A percentile compares a stretch with the other conserved stretches of the same genome.
Conservation (phyloP, 1,284 basidiomycete genomes). For the Ceratobasidium papillatum region DNA sequence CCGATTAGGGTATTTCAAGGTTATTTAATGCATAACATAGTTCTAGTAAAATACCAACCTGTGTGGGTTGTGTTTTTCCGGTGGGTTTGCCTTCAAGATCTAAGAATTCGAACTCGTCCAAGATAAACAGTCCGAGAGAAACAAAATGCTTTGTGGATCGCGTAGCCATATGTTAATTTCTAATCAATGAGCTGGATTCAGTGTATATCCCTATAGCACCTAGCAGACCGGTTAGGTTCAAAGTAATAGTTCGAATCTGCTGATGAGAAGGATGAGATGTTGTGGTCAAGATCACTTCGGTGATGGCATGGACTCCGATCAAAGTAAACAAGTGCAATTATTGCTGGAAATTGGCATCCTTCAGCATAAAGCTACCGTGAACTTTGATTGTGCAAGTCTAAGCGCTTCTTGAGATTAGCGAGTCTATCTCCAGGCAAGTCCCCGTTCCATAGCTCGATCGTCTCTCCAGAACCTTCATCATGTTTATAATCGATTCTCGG, state of each 20-base stretch:
- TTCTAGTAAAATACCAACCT: slow-evolving; percentile 20
- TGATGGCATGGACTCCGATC: slow-evolving; percentile 10
- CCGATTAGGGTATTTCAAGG: slow-evolving; percentile 32
- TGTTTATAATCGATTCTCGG: slow-evolving; percentile 57
- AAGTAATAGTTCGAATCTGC: too few relatives aligned
- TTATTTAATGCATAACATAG: not conserved
- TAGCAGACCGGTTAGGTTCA: too few relatives aligned
- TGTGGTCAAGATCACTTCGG: slow-evolving; percentile 19
- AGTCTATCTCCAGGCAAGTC: slow-evolving; percentile 67
- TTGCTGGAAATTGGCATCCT: too few relatives aligned
- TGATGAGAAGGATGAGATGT: not conserved
- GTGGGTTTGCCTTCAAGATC: slow-evolving; percentile 65
- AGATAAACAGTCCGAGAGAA: slow-evolving; percentile 82
- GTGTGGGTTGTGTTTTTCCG: slow-evolving; percentile 51
- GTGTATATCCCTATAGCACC: too few relatives aligned
- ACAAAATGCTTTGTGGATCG: slow-evolving; percentile 11
- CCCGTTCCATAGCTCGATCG: slow-evolving; percentile 70
- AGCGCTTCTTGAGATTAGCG: slow-evolving; percentile 54
- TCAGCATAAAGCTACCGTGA: too few relatives aligned
- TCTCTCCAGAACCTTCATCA: slow-evolving; percentile 45
- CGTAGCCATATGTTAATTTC: not conserved
- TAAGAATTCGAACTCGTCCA: slow-evolving; percentile 78
- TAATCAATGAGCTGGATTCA: not conserved
- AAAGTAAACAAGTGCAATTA: not conserved
- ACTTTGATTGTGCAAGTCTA: not conserved